phyloP scores from a whole-genome alignment of 352 stramenopile species.

The Hyaloperonospora arabidopsidis region DNA sequence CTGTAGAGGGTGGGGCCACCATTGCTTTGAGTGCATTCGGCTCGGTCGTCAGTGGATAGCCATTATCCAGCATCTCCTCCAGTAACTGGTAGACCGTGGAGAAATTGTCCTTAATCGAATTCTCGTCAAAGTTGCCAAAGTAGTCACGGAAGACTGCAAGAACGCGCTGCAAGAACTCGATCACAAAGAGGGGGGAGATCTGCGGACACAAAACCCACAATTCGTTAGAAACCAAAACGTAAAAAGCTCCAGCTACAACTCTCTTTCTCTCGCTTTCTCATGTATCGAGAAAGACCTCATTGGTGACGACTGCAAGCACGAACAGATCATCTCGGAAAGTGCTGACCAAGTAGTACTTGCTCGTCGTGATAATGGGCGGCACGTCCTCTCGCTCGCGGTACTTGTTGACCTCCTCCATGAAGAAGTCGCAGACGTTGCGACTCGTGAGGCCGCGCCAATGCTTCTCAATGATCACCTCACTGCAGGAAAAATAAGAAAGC shows the following conservation, averaged over 20 bases:
- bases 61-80: slow-evolving; percentile 97
- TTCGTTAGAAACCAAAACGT: background rate
- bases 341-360: slow-evolving; percentile 88
- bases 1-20: slow-evolving; percentile 92
- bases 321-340: slow-evolving; percentile 93
- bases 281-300: slow-evolving; percentile 63
- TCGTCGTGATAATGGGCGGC: slow-evolving; percentile 80
- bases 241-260: background rate
- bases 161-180: slow-evolving; percentile 96
- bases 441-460: slow-evolving; percentile 94
- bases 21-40: slow-evolving; percentile 96
- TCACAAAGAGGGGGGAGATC: slow-evolving; percentile 84
- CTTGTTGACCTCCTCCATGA: slow-evolving; percentile 96
- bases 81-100: slow-evolving; percentile 93
- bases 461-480: slow-evolving; percentile 97
- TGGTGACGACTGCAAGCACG: slow-evolving; percentile 90
- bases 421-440: slow-evolving; percentile 95
- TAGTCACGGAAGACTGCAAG: slow-evolving; percentile 95
- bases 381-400: slow-evolving; percentile 83
- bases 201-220: slow-evolving; percentile 19
- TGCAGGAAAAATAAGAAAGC: slow-evolving; percentile 14
- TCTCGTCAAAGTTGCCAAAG: slow-evolving; percentile 94
- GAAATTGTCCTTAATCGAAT: slow-evolving; percentile 98
- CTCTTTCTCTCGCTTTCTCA: background rate
- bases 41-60: slow-evolving; percentile 95